Conservation (phyloP, 345 rosid genomes). For the Cardamine resedifolia region DNA sequence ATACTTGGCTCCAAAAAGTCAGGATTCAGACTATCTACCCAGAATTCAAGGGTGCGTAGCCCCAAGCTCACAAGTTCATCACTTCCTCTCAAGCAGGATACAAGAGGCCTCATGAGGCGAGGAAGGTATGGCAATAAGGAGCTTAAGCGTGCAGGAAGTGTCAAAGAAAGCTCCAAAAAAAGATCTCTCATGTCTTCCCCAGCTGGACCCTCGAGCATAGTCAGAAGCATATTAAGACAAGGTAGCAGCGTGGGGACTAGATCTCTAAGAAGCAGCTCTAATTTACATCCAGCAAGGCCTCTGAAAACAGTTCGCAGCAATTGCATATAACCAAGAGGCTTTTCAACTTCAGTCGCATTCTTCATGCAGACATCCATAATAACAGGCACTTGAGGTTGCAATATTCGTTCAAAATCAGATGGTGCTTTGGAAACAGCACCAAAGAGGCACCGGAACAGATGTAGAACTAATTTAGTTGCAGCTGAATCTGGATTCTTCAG, state of each 20-base stretch:
- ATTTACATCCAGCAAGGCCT: slow-evolving; percentile 93
- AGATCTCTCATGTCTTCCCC: slow-evolving; percentile 90
- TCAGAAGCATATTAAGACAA: slow-evolving; percentile 79
- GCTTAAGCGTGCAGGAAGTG: slow-evolving; percentile 96
- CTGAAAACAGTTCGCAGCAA: slow-evolving; percentile 89
- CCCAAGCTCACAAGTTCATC: slow-evolving; percentile 89
- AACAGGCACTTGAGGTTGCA: slow-evolving; percentile 94
- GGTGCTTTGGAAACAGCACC: slow-evolving; percentile 89
- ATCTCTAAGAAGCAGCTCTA: slow-evolving; percentile 85
- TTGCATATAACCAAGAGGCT: slow-evolving; percentile 88
- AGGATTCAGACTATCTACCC: slow-evolving; percentile 99
- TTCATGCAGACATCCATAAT: slow-evolving; percentile 95
- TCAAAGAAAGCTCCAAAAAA: slow-evolving; percentile 87
- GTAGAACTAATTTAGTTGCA: slow-evolving; percentile 82
- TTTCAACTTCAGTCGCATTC: slow-evolving; percentile 92
- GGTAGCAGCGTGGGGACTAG: slow-evolving; percentile 84
- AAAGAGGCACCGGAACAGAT: slow-evolving; percentile 84
- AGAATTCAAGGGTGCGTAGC: slow-evolving; percentile 93
- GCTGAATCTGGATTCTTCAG: slow-evolving; percentile 86
- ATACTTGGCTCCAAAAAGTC: slow-evolving; percentile 97
- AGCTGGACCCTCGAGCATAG: slow-evolving; percentile 96
- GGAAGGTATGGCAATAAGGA: slow-evolving; percentile 88
- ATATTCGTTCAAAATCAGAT: slow-evolving; percentile 88
- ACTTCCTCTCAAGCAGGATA: slow-evolving; percentile 81
- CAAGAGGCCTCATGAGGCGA: slow-evolving; percentile 93